A percentile compares a stretch with the other conserved stretches of the same genome.
phyloP scores from a whole-genome alignment of 2,329 filamentous ascomycete genomes.

The Trichoderma citrinoviride region DNA sequence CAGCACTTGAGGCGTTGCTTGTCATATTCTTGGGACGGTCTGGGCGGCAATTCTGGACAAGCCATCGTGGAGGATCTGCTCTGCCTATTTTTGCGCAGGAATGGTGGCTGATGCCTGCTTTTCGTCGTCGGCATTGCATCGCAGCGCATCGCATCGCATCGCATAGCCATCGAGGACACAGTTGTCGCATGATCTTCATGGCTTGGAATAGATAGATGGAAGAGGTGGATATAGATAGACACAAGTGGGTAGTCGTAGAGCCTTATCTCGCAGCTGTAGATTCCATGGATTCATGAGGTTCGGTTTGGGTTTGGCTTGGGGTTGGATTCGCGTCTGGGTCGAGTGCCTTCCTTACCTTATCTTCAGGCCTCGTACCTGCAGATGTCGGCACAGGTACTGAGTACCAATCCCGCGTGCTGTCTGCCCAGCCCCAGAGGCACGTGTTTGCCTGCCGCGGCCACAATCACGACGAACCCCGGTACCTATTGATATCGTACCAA shows the following conservation, averaged over 20 bases:
- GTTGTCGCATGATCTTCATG: no score
- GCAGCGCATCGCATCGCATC: neutral
- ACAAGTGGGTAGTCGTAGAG: rapidly evolving
- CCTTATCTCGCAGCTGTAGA: no score
- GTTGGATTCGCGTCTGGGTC: neutral
- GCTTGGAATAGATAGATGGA: no score
- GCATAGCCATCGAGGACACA: neutral
- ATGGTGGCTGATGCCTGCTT: constrained; percentile 7
- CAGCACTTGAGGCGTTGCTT: neutral
- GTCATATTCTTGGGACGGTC: neutral
- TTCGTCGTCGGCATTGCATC: neutral
- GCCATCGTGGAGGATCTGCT: neutral
- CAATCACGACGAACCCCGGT: neutral
- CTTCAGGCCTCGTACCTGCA: neutral
- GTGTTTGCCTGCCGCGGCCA: neutral
- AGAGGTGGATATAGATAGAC: no score
- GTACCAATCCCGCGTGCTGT: neutral
- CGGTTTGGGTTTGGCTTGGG: neutral
- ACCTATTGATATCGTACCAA: no score
- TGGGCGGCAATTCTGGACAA: neutral
- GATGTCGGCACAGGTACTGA: neutral
- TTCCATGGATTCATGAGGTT: no score
- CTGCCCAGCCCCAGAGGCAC: neutral
- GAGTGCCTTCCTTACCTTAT: no score
- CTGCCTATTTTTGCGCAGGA: neutral